Evolutionary conservation across 148 eudicot genomes (phyloP).

Genomic region (Persicaria maculosa): DNA sequence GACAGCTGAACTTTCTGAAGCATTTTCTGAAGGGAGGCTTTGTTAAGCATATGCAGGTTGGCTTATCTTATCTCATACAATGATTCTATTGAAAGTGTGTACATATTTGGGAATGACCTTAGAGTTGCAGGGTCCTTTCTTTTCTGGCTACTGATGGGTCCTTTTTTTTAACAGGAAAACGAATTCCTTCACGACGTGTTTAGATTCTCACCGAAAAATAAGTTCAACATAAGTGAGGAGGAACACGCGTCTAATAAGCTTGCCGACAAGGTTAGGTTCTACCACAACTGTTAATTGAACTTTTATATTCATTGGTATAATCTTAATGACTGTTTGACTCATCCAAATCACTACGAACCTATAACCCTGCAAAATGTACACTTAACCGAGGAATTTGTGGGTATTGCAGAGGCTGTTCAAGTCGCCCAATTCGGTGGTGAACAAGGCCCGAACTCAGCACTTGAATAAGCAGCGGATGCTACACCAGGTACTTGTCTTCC

Average conservation of each 20-base stretch:
- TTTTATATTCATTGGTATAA: not conserved
- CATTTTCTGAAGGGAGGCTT: conserved; percentile 84
- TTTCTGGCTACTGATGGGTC: not conserved
- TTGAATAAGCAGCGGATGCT: conserved; percentile 70
- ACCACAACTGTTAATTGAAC: not conserved
- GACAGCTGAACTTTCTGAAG: conserved; percentile 70
- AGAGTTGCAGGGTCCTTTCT: not conserved
- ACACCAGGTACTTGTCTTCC: conserved; percentile 37
- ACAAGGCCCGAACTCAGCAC: conserved; percentile 74
- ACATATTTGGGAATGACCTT: no score
- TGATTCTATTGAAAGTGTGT: not conserved
- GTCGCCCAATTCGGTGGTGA: conserved; percentile 70
- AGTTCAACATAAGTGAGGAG: conserved; percentile 28
- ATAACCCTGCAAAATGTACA: not conserved
- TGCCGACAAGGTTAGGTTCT: conserved; percentile 57
- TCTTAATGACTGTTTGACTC: not conserved
- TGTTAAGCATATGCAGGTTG: conserved; percentile 86
- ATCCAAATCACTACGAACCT: not conserved
- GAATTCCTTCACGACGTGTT: conserved; percentile 81
- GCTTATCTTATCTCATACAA: conserved; percentile 1
- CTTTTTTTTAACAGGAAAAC: conserved; percentile 47
- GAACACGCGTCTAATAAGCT: conserved; percentile 27
- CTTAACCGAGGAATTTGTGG: not conserved
- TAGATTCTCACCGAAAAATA: conserved; percentile 67
- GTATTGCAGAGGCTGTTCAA: conserved; percentile 58